Base-by-base conservation (phyloP, 768 basidiomycete genomes). In the Chiua virens region DNA sequence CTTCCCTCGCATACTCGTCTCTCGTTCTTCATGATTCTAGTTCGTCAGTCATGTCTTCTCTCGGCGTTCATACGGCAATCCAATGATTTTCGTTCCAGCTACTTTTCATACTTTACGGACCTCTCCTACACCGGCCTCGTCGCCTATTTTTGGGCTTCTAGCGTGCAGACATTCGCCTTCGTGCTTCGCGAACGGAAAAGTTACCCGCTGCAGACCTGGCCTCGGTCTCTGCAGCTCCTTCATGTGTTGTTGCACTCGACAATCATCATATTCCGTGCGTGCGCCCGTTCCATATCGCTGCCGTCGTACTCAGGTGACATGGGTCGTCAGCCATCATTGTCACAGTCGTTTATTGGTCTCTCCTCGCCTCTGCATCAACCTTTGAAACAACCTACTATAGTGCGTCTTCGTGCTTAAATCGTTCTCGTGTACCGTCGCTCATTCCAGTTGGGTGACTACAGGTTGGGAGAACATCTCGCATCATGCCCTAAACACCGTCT, bases 121-220 rank as follows among this genome's bases (percentile, higher is more conserved):
- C 74, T 87, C 1, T 76, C 81, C 1, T 85, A 80, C 51, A 79
- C 80, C 34, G 87, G 87, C 0, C 57, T 86, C 2, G 73, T 77
- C 18, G 74, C 83, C 20, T 89, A 87, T 65, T 81, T 81, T 64
- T 82, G 75, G 63, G 83, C 82, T 0, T 63, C 85, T 1, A 72
- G 76, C 4, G 69, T 79, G 1, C 85, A 87, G 47, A 81, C 81
- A 0, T 34, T 75, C 5, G 60, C 64, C 0, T 86, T 78, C 52
- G 76, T 71, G 46, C 53, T 56, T 45, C 53, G 59, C 50, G 50
- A 61, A 45, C 50, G 60, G 52, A 70, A 67, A 25, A 60, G 62
- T 27, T 87, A 86, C 50, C 78, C 80, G 1, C 69, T 87, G 21
- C 85, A 85, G 54, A 60, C 65, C 23, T 87, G 87, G 87, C 77